Base-by-base conservation (phyloP, 192 early-diverging fungal genomes). In the Backusella westeae region DNA sequence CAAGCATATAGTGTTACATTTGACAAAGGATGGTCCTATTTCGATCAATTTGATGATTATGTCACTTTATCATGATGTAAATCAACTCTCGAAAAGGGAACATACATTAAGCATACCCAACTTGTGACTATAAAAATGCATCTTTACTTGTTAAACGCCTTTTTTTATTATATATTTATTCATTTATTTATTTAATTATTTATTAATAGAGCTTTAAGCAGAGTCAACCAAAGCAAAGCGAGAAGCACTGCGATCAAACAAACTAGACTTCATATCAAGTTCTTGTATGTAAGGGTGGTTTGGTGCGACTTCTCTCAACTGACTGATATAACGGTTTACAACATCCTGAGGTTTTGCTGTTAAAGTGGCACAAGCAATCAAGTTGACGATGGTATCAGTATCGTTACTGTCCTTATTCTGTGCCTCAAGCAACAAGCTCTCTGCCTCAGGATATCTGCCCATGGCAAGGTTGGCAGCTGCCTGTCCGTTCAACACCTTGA, bases 341-440 rank as follows among this genome's bases (percentile, higher is more conserved):
- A 90, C 87, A 70, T 96, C 94, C 12, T 77, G 32, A 0, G 95
- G 85, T 76, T 95, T 93, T 38, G 87, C 88, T 36, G 88, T 75
- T 14, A 94, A 85, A 66, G 85, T 89, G 4, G 91, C 88, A 72
- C 90, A 88, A 1, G 97, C 90, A 67, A 95, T 88, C 74, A 96
- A 86, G 78, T 99, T 99, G 29, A 94, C 93, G 59, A 99, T 84
- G 0, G 93, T 90, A 65, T 99, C 96, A 3, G 95, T 85, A 75
- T 97, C 89, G 77, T 85, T 87, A 14, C 86, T 74, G 76, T 92
- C 23, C 82, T 88, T 91, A 74, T 87, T 82, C 39, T 96, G 79
- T 0, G 96, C 94, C 76, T 95, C 93, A 72, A 91, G 73, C 59
- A 99, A 80, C 36, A 96, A 77, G 5, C 85, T 83, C 68, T 94